phyloP scores from a whole-genome alignment of 1,284 basidiomycete species.

The Rhodotorula sp. region DNA sequence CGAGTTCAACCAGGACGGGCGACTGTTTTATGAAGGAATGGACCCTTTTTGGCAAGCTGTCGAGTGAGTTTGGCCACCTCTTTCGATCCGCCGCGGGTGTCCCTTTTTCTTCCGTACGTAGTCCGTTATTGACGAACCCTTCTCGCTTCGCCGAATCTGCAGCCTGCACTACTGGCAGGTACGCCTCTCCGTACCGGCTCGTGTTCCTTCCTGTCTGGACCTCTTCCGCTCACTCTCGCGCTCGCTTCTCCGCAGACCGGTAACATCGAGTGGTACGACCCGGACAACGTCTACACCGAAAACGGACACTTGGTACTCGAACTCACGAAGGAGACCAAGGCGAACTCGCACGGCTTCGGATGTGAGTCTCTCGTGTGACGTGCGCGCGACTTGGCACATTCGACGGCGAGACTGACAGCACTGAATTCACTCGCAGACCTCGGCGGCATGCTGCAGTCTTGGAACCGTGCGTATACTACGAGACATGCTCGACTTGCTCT shows the following conservation, averaged over 20 bases:
- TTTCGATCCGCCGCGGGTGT: no score
- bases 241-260: constrained; percentile 8
- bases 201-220: not conserved
- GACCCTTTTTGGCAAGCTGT: constrained; percentile 60
- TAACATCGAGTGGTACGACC: constrained; percentile 57
- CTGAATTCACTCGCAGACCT: constrained; percentile 49
- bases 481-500: no score
- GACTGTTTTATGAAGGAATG: constrained; percentile 64
- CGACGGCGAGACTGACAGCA: not conserved
- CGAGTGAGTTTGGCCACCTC: constrained; percentile 47
- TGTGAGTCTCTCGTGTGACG: constrained; percentile 46
- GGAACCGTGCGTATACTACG: constrained; percentile 64
- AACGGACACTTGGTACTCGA: constrained; percentile 76
- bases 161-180: constrained; percentile 64
- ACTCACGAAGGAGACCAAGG: constrained; percentile 59
- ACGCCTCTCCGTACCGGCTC: not conserved
- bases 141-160: not conserved
- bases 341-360: constrained; percentile 61
- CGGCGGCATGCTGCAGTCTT: constrained; percentile 56
- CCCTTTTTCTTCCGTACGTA: not conserved
- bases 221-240: not conserved
- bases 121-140: not conserved
- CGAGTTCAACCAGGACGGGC: constrained; percentile 76
- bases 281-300: constrained; percentile 70
- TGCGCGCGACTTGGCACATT: no score